Base-by-base conservation (phyloP, 2,329 filamentous ascomycete genomes). In the Aspergillus vadensis region DNA sequence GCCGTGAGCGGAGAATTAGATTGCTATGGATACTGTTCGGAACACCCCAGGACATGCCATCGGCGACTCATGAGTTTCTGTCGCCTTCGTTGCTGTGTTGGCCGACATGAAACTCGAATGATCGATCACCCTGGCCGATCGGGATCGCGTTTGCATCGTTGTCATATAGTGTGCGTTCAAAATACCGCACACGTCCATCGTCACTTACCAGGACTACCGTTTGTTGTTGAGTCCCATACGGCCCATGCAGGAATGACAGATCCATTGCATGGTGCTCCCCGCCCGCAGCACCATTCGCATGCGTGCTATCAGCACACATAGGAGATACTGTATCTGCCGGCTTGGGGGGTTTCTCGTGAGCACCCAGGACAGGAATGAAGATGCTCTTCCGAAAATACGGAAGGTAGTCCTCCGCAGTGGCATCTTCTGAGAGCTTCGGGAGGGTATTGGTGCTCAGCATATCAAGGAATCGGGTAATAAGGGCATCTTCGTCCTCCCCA, bases 141-240 rank as follows among this genome's bases (percentile, higher is more conserved):
- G 77, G 74, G 10, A 85, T 74, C 2, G 80, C 74, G 38, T 77
- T 76, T 3, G 81, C 84, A 49, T 83, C 71, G 12, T 79, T 74
- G 67, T 87, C 84, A 67, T 81, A 87, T 19, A 89, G 70, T 17
- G 86, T 88, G 58, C 86, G 77, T 72, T 89, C 87, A 36, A 88
- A 79, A 67, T 85, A 89, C n/a, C 80, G 83, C 38, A 87, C 80
- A 56, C 80, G 79, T 2, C 85, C 85, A n/a, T 81, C 68, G 30
- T 75, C 74, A 66, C 82, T 77, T 19, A 87, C 85, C 14, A 89
- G 72, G 2, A 89, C 76, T 7, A 89, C 75, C 1, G 84, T 86
- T 70, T 89, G 86, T 72, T 86, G 86, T 69, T 87, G 85, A 2
- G 87, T 89, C 0, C 86, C 87, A 69, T 89, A 89, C 7, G 82